phyloP scores from a whole-genome alignment of 768 basidiomycete genomes.

The Thelephora aurantiotincta region DNA sequence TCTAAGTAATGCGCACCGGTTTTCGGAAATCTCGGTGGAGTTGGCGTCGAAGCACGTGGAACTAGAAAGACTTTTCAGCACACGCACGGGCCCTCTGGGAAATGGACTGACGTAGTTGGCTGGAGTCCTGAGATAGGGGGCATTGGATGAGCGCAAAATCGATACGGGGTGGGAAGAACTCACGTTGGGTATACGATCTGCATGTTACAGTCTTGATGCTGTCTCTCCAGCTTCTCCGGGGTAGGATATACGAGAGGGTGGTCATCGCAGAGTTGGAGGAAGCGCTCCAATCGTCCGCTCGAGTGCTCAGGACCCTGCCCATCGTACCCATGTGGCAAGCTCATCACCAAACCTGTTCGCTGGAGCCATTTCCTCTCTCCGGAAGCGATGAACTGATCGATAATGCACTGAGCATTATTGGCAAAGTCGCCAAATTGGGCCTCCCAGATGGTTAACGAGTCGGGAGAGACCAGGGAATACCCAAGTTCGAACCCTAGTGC shows the following conservation, averaged over 20 bases:
- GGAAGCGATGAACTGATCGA: slow-evolving; percentile 96
- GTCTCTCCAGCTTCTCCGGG: slow-evolving; percentile 78
- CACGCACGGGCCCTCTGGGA: not conserved
- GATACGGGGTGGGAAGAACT: slow-evolving; percentile 15
- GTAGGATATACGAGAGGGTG: slow-evolving; percentile 87
- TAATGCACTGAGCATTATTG: slow-evolving; percentile 94
- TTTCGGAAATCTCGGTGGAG: slow-evolving; percentile 97
- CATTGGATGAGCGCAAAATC: not conserved
- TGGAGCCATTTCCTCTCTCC: slow-evolving; percentile 98
- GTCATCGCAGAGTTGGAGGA: slow-evolving; percentile 96
- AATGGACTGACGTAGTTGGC: slow-evolving; percentile 66
- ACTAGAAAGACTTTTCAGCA: slow-evolving; percentile 27
- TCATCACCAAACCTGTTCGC: slow-evolving; percentile 81
- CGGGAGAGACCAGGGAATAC: slow-evolving; percentile 94
- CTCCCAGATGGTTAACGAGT: slow-evolving; percentile 91
- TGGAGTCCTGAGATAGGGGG: slow-evolving; percentile 46
- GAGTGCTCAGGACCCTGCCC: slow-evolving; percentile 99
- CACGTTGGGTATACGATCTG: slow-evolving; percentile 96
- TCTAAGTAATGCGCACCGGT: slow-evolving; percentile 41
- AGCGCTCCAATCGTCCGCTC: slow-evolving; percentile 87
- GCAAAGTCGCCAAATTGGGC: slow-evolving; percentile 98
- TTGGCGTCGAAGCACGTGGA: slow-evolving; percentile 95
- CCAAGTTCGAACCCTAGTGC: slow-evolving; percentile 94
- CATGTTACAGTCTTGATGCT: slow-evolving; percentile 99
- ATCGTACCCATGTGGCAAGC: slow-evolving; percentile 90